Evolutionary conservation across 805 yeast species (phyloP).

Genomic region (Ogataea neopini): DNA sequence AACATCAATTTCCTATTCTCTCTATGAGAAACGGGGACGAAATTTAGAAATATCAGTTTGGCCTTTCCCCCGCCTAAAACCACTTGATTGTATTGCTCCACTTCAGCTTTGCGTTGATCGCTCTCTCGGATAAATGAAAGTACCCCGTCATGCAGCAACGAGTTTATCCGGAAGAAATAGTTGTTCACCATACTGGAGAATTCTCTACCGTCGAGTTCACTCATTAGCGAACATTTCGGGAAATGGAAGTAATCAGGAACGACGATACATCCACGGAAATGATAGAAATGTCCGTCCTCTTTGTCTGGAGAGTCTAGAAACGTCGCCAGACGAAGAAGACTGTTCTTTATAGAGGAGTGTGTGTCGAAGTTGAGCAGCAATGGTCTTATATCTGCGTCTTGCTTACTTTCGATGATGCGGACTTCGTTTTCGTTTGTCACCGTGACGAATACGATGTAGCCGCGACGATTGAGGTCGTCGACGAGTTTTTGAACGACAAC

Average conservation of each 20-base stretch:
- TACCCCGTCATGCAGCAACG: slow-evolving; percentile 33
- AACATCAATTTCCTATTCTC: slow-evolving; percentile 27
- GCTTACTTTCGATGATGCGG: slow-evolving; percentile 54
- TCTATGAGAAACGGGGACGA: slow-evolving; percentile 25
- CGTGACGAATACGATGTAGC: slow-evolving; percentile 79
- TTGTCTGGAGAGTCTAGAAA: slow-evolving; percentile 39
- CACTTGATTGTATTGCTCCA: slow-evolving; percentile 26
- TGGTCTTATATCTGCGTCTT: slow-evolving; percentile 69
- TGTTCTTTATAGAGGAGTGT: slow-evolving; percentile 43
- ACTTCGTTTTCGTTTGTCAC: slow-evolving; percentile 62
- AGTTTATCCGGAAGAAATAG: slow-evolving; percentile 29
- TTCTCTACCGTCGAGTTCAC: slow-evolving; percentile 32
- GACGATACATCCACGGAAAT: slow-evolving; percentile 64
- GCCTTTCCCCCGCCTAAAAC: slow-evolving; percentile 28
- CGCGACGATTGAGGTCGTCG: slow-evolving; percentile 72
- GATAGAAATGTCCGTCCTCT: slow-evolving; percentile 32
- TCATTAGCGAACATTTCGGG: slow-evolving; percentile 33
- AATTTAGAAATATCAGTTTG: slow-evolving; percentile 34
- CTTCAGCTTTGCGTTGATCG: slow-evolving; percentile 26
- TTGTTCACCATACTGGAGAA: slow-evolving; percentile 28
- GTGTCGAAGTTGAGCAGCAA: slow-evolving; percentile 53
- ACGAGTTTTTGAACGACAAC: slow-evolving; percentile 71
- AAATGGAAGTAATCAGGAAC: slow-evolving; percentile 56
- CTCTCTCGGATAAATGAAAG: slow-evolving; percentile 31
- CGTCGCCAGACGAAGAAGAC: slow-evolving; percentile 49